A percentile compares a stretch with the other conserved stretches of the same genome.
Conservation (phyloP, 495 filamentous ascomycete genomes). For the Hyaloscypha bicolor region DNA sequence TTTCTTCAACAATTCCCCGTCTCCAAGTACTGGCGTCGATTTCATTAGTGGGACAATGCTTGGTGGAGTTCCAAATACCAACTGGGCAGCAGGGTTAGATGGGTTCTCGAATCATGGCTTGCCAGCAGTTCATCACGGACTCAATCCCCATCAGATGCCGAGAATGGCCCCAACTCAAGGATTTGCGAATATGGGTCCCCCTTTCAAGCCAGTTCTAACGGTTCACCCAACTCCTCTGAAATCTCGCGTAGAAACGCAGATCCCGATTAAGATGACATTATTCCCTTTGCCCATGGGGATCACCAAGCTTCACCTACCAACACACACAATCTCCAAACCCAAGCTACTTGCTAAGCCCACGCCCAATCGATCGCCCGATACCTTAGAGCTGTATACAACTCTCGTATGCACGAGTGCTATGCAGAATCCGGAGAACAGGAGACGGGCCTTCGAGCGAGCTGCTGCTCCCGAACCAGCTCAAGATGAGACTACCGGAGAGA, state of each 20-base stretch:
- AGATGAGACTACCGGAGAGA: slow-evolving; percentile 13
- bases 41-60: slow-evolving; percentile 37
- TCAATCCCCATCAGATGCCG: slow-evolving; percentile 9
- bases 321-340: slow-evolving; percentile 86
- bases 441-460: slow-evolving; percentile 70
- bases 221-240: slow-evolving; percentile 73
- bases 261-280: slow-evolving; percentile 76
- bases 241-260: slow-evolving; percentile 94
- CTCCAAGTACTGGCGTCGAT: slow-evolving; percentile 50
- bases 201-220: slow-evolving; percentile 46
- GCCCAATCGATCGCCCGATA: slow-evolving; percentile 63
- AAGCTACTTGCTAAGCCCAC: slow-evolving; percentile 76
- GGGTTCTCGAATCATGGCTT: slow-evolving; percentile 17
- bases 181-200: slow-evolving; percentile 21
- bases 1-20: slow-evolving; percentile 56
- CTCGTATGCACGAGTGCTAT: slow-evolving; percentile 95
- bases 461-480: slow-evolving; percentile 27
- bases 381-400: slow-evolving; percentile 75
- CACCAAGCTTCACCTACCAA: slow-evolving; percentile 79
- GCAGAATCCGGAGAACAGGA: slow-evolving; percentile 63
- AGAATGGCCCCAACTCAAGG: slow-evolving; percentile 15
- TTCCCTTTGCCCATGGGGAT: slow-evolving; percentile 71
- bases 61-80: slow-evolving; percentile 19
- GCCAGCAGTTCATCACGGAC: slow-evolving; percentile 8
- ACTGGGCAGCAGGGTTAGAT: slow-evolving; percentile 28